phyloP scores from a whole-genome alignment of 2,329 filamentous ascomycete genomes.

The Fusarium albidum region DNA sequence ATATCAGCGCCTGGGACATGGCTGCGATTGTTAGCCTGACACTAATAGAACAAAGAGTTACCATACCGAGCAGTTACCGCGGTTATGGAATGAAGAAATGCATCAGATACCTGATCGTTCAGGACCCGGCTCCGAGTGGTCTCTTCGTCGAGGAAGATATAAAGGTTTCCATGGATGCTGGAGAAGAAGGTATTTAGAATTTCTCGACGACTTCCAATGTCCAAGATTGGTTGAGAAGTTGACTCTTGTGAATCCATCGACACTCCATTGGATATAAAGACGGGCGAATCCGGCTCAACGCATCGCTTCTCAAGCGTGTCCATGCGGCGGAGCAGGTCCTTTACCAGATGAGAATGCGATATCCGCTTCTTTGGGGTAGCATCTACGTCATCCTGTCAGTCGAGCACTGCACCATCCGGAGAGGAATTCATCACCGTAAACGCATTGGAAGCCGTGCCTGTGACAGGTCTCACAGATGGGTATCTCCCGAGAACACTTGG shows the following conservation, averaged over 20 bases:
- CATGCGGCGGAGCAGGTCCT: conserved; percentile 15
- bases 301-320: conserved; percentile 17
- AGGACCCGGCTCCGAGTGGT: conserved; percentile 6
- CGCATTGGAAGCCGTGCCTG: conserved; percentile 16
- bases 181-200: conserved; percentile 16
- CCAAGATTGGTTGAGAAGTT: neutral
- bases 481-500: conserved; percentile 22
- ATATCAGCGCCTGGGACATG: neutral
- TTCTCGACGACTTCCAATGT: conserved; percentile 7
- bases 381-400: conserved; percentile 5
- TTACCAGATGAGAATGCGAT: conserved; percentile 13
- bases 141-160: conserved; percentile 19
- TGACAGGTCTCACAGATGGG: conserved; percentile 19
- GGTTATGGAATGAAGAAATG: conserved; percentile 13
- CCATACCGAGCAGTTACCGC: conserved; percentile 9
- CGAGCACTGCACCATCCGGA: neutral
- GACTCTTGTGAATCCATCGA: neutral
- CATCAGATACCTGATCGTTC: conserved; percentile 3
- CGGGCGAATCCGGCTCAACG: neutral
- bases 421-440: conserved; percentile 10
- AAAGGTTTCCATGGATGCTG: conserved; percentile 19
- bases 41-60: neutral
- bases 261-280: neutral
- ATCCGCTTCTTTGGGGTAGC: conserved; percentile 19
- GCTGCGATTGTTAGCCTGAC: neutral